Base-by-base conservation (phyloP, 208 protist species). In the Lotmaria passim region DNA sequence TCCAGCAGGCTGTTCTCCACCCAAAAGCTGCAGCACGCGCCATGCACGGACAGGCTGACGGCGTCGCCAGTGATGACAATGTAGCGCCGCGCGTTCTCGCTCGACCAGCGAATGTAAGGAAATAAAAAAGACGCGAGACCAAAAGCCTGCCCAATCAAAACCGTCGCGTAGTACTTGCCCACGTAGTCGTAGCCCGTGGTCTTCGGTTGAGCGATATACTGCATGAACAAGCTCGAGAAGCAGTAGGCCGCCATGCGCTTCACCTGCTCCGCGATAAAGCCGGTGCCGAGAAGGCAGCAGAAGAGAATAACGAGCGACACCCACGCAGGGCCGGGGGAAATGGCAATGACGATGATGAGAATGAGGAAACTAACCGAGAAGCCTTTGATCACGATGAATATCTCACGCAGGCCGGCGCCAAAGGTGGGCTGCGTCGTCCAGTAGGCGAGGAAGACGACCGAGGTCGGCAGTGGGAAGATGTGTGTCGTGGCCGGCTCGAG, bases 371-470 rank as follows among this genome's bases (percentile, higher is more conserved):
- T 84, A 26, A 93, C 53, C 21, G 81, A 79, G 66, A 91, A 91
- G 21, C 86, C 87, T 53, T 96, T 96, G 30, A 96, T 51, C 21
- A 82, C 73, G 24, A 88, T 72, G 52, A 82, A 81, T 21, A 87
- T 80, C 72, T 93, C 88, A 6, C 85, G 79, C 64, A 96, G 68
- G 31, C 87, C 91, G n/a, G 73, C 69, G 63, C 91, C 91, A 53
- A 96, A 82, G 12, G 87, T 96, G 31, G 91, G 91, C 81, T 83
- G 74, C 23, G 80, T 87, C 51, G 93, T 94, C 87, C 91, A 96
- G 70, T 85, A 96, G 19, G 91, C 91, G 58, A 87, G 86, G 30
- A 88, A 83, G 30, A 93, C 82, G 14, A 83, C 82, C 31, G 86
- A 91, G 28, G 88, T 77, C 23, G 78, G 83, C 39, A 88, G 43